Base-by-base conservation (phyloP, 805 yeast species). In the Wickerhamiella nectarea region DNA sequence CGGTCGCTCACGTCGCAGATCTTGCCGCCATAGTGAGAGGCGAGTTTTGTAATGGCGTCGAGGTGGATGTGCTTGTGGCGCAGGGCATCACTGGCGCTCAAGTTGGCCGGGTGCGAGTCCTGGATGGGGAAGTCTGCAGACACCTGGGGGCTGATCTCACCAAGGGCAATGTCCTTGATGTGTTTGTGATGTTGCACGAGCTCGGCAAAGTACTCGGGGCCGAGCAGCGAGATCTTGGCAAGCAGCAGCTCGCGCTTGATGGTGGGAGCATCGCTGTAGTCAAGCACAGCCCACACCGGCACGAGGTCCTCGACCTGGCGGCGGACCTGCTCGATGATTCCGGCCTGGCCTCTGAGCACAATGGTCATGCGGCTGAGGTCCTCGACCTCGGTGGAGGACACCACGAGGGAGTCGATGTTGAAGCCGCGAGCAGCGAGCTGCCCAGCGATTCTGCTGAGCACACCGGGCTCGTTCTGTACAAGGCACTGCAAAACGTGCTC, bases 401-500 rank as follows among this genome's bases (percentile, higher is more conserved):
- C 98, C 47, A 91, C 95, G 51, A 91, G 72, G 9, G 97, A 89
- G 63, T 91, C 98, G 58, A 91, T 91, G 68, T 91, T 91, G 76
- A 91, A 91, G 14, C 98, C 98, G 63, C 98, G 75, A 33, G 96
- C 97, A 31, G 98, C 98, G 53, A 91, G 72, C 43, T 94, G 86
- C 44, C 96, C 95, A 6, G 96, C 81, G 35, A 91, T 83, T 44
- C 89, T 75, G 28, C 94, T 80, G 56, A 91, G 69, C 37, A 91
- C 98, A 71, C 98, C 98, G 6, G 98, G 97, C 66, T 91, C 98
- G 64, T 91, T 89, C 66, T 91, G 97, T 14, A 91, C 98, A 59
- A 91, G 72, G 68, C 98, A 91, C 72, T 89, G 91, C 61, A 91
- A 71, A 36, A 91, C 93, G 56, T 91, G 98, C 57, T 82, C 82